These are phyloP conservation scores for Fusarium fracticaudum DNA, from an alignment of 2,329 filamentous ascomycete genomes.

Conservation along the genomic window DNA sequence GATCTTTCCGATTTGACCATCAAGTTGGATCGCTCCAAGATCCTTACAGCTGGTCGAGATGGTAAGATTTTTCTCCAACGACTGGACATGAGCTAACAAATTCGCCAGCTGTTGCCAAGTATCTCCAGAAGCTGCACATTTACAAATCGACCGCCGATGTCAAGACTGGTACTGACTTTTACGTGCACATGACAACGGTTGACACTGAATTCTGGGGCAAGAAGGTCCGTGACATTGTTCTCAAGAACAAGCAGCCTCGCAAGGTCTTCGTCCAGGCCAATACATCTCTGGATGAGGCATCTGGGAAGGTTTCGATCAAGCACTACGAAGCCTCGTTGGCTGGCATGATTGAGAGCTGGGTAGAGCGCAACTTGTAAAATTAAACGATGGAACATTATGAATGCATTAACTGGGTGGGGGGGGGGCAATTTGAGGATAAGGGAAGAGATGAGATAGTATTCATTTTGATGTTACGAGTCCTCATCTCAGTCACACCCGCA, in stretches of 20 bases:
- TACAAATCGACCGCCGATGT: slow-evolving; percentile 93
- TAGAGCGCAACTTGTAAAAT: slow-evolving; percentile 65
- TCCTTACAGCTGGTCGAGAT: slow-evolving; percentile 81
- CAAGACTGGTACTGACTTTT: slow-evolving; percentile 79
- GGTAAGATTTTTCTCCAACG: slow-evolving; percentile 49
- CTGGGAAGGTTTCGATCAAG: slow-evolving; percentile 77
- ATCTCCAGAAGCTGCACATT: slow-evolving; percentile 90
- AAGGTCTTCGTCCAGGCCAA: slow-evolving; percentile 97
- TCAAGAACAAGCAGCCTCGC: slow-evolving; percentile 81
- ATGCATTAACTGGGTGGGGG: background rate
- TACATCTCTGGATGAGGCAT: slow-evolving; percentile 75
- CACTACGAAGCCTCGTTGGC: slow-evolving; percentile 86
- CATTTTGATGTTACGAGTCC: background rate
- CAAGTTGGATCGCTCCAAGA: slow-evolving; percentile 85
- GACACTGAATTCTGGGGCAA: slow-evolving; percentile 84
- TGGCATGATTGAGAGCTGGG: slow-evolving; percentile 87
- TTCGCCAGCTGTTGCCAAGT: slow-evolving; percentile 76
- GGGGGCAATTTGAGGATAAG: slow-evolving; percentile 30
- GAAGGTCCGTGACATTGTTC: slow-evolving; percentile 78
- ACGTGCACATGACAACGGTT: slow-evolving; percentile 84
- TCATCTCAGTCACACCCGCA: background rate
- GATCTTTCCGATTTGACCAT: slow-evolving; percentile 85
- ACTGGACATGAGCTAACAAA: slow-evolving; percentile 35
- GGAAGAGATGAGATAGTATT: slow-evolving; percentile 3
- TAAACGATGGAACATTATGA: slow-evolving; percentile 7